These are phyloP conservation scores for Phaffia rhodozyma DNA, from an alignment of 1,284 basidiomycete species.

Conservation along the genomic window DNA sequence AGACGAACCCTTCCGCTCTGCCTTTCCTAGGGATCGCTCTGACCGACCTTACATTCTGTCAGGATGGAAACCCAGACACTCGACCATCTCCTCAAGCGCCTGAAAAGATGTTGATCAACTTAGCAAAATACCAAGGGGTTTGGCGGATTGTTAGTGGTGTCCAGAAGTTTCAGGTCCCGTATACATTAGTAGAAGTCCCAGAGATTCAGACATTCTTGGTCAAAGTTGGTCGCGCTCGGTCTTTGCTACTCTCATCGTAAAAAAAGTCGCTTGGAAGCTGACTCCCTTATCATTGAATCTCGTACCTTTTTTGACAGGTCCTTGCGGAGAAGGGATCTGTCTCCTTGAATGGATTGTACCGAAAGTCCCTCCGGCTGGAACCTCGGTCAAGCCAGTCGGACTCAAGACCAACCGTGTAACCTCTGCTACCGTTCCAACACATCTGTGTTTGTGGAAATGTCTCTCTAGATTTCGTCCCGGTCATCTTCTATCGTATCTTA, in stretches of 20 bases:
- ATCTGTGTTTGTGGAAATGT: too few species aligned
- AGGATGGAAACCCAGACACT: slow-evolving; percentile 81
- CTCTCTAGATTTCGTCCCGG: too few species aligned
- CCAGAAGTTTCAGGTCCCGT: slow-evolving; percentile 82
- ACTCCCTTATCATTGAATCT: neutral
- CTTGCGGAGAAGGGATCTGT: slow-evolving; percentile 33
- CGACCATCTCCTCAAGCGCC: slow-evolving; percentile 65
- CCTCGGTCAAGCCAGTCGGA: neutral
- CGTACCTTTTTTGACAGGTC: slow-evolving; percentile 14
- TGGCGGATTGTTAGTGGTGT: slow-evolving; percentile 83
- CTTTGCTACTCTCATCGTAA: neutral
- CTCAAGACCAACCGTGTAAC: too few species aligned
- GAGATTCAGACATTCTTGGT: slow-evolving; percentile 71
- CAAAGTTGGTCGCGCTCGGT: neutral
- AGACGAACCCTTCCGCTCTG: slow-evolving; percentile 72
- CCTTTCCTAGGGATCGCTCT: slow-evolving; percentile 68
- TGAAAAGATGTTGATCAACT: slow-evolving; percentile 77
- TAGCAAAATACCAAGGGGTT: slow-evolving; percentile 87
- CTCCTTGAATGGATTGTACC: slow-evolving; percentile 34
- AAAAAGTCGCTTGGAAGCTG: too few species aligned
- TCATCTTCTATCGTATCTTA: too few species aligned
- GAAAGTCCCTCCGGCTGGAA: slow-evolving; percentile 24
- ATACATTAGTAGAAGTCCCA: slow-evolving; percentile 65
- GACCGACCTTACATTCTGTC: slow-evolving; percentile 88
- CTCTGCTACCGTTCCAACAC: too few species aligned